A percentile compares a stretch with the other conserved stretches of the same genome.
These are phyloP conservation scores for Kwoniella botswanensis DNA, from an alignment of 768 basidiomycete species.

Conservation along the genomic window DNA sequence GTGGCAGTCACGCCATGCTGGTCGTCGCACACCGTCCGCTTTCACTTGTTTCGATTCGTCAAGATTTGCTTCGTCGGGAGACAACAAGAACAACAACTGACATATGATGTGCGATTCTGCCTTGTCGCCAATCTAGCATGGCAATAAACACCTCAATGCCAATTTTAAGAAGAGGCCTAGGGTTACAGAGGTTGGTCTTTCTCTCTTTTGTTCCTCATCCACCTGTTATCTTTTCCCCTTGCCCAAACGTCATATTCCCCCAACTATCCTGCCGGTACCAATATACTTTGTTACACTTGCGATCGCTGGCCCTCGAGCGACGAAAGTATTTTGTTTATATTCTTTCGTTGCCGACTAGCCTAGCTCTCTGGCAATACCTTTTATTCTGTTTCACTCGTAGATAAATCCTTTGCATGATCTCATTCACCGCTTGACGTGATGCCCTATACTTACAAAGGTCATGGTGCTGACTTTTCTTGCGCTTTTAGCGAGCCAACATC, in stretches of 20 bases:
- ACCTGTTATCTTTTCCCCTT: background rate
- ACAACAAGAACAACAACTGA: constrained; percentile 19
- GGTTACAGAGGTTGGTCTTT: constrained; percentile 85
- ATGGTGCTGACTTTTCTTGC: constrained; percentile 4
- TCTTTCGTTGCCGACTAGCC: constrained; percentile 6
- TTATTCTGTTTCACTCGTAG: no score
- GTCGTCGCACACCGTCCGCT: background rate
- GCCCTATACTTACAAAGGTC: background rate
- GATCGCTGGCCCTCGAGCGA: constrained; percentile 47
- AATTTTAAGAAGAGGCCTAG: constrained; percentile 97
- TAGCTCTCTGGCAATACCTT: background rate
- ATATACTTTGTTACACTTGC: constrained; percentile 22
- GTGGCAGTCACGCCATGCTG: background rate
- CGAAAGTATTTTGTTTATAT: constrained; percentile 30
- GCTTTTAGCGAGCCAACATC: constrained; percentile 86
- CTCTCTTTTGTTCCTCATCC: background rate
- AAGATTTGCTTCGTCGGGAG: background rate
- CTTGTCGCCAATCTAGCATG: constrained; percentile 64
- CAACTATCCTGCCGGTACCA: background rate
- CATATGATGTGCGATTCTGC: background rate
- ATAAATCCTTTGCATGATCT: background rate
- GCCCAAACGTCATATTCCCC: background rate
- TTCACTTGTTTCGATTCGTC: background rate
- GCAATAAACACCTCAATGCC: constrained; percentile 89
- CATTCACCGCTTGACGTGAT: background rate